Conservation (phyloP, 768 basidiomycete genomes). For the Piloderma croceum region DNA sequence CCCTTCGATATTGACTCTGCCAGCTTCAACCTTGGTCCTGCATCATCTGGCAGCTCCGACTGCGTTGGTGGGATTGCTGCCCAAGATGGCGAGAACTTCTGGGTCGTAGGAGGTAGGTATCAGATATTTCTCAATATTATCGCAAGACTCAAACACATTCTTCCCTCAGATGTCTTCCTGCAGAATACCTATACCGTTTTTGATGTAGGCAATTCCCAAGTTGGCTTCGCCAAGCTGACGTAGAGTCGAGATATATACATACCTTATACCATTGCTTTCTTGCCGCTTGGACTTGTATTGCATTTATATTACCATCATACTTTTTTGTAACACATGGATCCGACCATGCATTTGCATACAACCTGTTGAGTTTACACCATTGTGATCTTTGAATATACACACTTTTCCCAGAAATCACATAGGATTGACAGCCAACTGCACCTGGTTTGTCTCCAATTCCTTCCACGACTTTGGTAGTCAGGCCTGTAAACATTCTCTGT, state of each 20-base stretch:
- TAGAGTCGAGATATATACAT: too few species aligned
- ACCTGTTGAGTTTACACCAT: too few species aligned
- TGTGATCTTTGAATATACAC: too few species aligned
- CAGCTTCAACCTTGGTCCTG: constrained; percentile 39
- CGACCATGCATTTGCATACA: too few species aligned
- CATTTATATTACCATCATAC: too few species aligned
- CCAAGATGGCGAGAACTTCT: constrained; percentile 23
- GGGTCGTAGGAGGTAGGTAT: constrained; percentile 29
- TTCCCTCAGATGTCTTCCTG: constrained; percentile 31
- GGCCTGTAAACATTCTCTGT: constrained; percentile 2
- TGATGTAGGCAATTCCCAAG: constrained; percentile 30
- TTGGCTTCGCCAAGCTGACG: constrained; percentile 48
- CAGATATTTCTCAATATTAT: background rate
- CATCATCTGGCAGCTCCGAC: constrained; percentile 22
- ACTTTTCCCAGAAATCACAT: too few species aligned
- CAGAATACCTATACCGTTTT: constrained; percentile 43
- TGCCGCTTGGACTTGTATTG: too few species aligned
- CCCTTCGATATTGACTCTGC: constrained; percentile 30
- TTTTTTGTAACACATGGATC: too few species aligned
- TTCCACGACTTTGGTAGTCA: background rate
- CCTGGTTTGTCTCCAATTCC: background rate
- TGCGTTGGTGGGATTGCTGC: constrained; percentile 35
- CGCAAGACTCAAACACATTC: background rate
- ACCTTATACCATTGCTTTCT: too few species aligned
- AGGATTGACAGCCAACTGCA: background rate